Evolutionary conservation across 2,329 filamentous ascomycete species (phyloP), one percentile per base, ranked within the genome.

Genomic region (Coniochaeta prunicola): DNA sequence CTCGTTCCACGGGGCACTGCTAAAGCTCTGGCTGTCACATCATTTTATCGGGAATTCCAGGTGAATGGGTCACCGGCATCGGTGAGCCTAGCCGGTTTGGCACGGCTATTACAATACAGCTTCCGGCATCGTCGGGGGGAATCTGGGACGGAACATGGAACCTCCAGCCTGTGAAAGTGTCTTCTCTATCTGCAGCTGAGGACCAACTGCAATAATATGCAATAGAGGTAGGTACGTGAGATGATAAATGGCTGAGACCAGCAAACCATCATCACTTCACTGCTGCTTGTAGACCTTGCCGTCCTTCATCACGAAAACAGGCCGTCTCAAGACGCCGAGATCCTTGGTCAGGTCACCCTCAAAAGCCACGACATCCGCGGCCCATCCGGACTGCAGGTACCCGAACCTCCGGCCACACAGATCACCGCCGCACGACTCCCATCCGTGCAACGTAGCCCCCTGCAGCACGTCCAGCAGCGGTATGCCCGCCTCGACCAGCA

Each of bases 221-320:
- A n/a, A n/a, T n/a, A n/a, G n/a, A 33, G 31, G 31, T 33, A 33
- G 31, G 31, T 33, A 12, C 31, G 12, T 12, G 6, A 33, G 31
- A 33, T 33, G 31, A 33, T 33, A 33, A 6, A 33, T 6, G 6
- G 6, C 31, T 12, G 31, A 8, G 21, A 48, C 7, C 21, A 2
- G 13, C 42, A 2, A 48, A 17, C 13, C 9, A 30, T 17, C 13
- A 26, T 50, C 19, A 48, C 42, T 10, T 48, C 42, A 30, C 24
- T 21, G 13, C 45, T 50, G 58, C 65, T 81, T 82, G 73, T 78
- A 83, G 9, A 83, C 70, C 55, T 65, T 72, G 1, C 73, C 80
- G 64, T 84, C 80, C 65, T 84, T 84, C 80, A 84, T 83, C 19
- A 84, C 81, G 65, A 83, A 83, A 57, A 66, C 71, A 0, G 83